Base-by-base conservation (phyloP, 257 asterid genomes). In the Solanum tarijense region DNA sequence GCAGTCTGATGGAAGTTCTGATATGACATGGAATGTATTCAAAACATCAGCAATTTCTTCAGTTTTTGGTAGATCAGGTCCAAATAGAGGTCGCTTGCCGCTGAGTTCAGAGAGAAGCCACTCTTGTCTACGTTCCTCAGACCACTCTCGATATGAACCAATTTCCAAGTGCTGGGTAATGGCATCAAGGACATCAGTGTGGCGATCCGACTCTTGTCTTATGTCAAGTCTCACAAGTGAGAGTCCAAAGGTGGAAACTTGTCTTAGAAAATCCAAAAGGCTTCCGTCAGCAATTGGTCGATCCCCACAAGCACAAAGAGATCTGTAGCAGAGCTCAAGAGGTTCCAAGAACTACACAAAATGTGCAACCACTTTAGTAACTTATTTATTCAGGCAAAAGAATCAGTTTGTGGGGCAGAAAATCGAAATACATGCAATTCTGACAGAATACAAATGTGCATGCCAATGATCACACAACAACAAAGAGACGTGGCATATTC, bases 291-390 rank as follows among this genome's bases (percentile, higher is more conserved):
- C 93, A 69, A 92, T 91, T 27, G 94, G 89, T 43, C 88, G 85
- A 85, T 92, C 94, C 34, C 94, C 94, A 73, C 94, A 92, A 88
- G 92, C 89, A 86, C 94, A 92, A 6, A 92, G 92, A 86, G 94
- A 92, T 71, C 91, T 88, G 82, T 92, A 92, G 90, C 94, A 92
- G 60, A 92, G 92, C 72, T 92, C 94, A 43, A 92, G 91, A 79
- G 94, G 93, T 88, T 92, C 94, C 87, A 92, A 88, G 90, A 92
- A 92, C 94, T 90, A 84, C 88, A 86, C 9, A 85, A n/a, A 18
- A 38, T 79, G 39, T 58, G 78, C 43, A 73, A 86, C 27, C 27
- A 58, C 31, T 38, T 83, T 23, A 89, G 66, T 10, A 39, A 43
- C 14, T 29, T 58, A 52, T 73, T 12, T 16, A 12, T 36, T 18